Conservation (phyloP, 345 rosid genomes). For the Tarenaya hassleriana region DNA sequence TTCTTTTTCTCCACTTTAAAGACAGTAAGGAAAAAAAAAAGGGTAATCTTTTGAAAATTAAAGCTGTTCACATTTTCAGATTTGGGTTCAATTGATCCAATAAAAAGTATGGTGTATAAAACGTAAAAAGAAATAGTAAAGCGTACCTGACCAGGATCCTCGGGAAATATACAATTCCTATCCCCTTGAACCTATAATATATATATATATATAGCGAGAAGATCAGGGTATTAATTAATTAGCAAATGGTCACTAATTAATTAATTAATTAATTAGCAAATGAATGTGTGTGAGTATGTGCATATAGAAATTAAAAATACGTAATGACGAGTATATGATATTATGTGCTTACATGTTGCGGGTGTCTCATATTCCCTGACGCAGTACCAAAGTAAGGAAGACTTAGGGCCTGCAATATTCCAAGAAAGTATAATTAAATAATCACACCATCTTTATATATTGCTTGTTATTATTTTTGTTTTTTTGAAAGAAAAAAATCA, state of each 20-base stretch:
- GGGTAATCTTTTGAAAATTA: slow-evolving; percentile 17
- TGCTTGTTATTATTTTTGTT: slow-evolving; percentile 9
- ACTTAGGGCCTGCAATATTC: slow-evolving; percentile 74
- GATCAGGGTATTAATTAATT: too few species aligned
- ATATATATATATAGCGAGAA: too few species aligned
- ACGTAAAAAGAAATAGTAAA: slow-evolving; percentile 13
- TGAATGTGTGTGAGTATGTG: background rate
- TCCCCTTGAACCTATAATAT: slow-evolving; percentile 61
- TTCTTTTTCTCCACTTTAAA: slow-evolving; percentile 15
- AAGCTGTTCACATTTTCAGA: slow-evolving; percentile 16
- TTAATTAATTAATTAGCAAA: background rate
- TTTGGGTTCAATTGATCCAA: slow-evolving; percentile 37
- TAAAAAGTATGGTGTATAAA: slow-evolving; percentile 31
- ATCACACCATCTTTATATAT: slow-evolving; percentile 32
- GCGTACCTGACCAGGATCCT: slow-evolving; percentile 84
- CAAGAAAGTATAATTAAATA: slow-evolving; percentile 6
- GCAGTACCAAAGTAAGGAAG: slow-evolving; percentile 84
- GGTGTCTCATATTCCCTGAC: slow-evolving; percentile 56
- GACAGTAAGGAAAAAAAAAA: slow-evolving; percentile 7
- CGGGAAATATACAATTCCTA: slow-evolving; percentile 74
- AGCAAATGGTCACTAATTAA: background rate
- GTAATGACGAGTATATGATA: background rate
- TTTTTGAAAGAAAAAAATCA: slow-evolving; percentile 8
- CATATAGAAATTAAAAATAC: background rate
- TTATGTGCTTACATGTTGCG: slow-evolving; percentile 53